A percentile compares a stretch with the other conserved stretches of the same genome.
phyloP scores from a whole-genome alignment of 2,329 filamentous ascomycete genomes.

The Fusarium sp. region DNA sequence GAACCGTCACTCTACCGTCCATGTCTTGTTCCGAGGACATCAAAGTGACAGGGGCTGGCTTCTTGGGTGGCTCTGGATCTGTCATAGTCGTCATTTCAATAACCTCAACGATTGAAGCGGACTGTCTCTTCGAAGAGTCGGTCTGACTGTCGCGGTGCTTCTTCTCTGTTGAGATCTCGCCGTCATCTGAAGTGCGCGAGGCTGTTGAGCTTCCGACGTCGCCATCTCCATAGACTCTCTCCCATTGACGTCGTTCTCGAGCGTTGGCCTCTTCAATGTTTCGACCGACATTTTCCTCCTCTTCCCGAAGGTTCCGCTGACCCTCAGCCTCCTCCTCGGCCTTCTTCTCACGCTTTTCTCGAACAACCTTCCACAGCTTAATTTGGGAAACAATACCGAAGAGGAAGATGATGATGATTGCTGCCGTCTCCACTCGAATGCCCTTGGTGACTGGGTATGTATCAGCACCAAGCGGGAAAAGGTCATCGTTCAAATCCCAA shows the following conservation, averaged over 20 bases:
- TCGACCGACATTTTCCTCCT: slow-evolving; percentile 78
- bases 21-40: slow-evolving; percentile 56
- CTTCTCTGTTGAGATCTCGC: slow-evolving; percentile 62
- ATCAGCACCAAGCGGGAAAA: slow-evolving; percentile 81
- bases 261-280: slow-evolving; percentile 72
- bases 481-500: slow-evolving; percentile 82
- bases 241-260: slow-evolving; percentile 77
- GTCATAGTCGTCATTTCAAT: slow-evolving; percentile 68
- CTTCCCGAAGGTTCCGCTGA: slow-evolving; percentile 66
- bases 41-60: slow-evolving; percentile 49
- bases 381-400: slow-evolving; percentile 86
- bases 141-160: slow-evolving; percentile 50
- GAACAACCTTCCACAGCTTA: slow-evolving; percentile 85
- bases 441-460: slow-evolving; percentile 90
- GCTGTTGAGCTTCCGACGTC: slow-evolving; percentile 49
- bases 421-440: slow-evolving; percentile 86
- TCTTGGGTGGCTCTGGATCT: slow-evolving; percentile 45
- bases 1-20: slow-evolving; percentile 63
- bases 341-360: slow-evolving; percentile 68
- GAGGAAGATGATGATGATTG: slow-evolving; percentile 78
- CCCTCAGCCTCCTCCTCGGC: slow-evolving; percentile 63
- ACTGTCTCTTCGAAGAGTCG: slow-evolving; percentile 50
- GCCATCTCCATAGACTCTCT: slow-evolving; percentile 78
- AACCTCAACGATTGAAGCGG: slow-evolving; percentile 55
- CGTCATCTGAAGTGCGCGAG: slow-evolving; percentile 64